These are phyloP conservation scores for Samsoniella hepiali DNA, from an alignment of 2,329 filamentous ascomycete genomes.

Conservation along the genomic window DNA sequence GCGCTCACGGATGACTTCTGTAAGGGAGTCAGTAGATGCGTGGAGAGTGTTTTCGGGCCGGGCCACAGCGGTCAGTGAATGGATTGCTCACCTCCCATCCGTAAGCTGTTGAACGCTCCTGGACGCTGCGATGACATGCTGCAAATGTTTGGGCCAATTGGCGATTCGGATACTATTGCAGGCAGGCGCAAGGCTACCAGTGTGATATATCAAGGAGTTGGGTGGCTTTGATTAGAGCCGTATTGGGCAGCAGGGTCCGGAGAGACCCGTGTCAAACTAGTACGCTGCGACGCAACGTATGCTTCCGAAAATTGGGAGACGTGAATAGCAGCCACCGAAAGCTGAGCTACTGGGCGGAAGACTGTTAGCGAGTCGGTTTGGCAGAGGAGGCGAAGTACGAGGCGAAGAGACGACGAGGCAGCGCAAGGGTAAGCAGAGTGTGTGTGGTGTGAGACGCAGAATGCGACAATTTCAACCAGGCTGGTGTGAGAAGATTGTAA, in stretches of 20 bases:
- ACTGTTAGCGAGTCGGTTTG: constrained; percentile 3
- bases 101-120: constrained; percentile 79
- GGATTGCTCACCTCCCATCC: constrained; percentile 82
- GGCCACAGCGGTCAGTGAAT: constrained; percentile 11
- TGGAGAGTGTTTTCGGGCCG: neutral
- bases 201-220: constrained; percentile 28
- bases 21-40: constrained; percentile 27
- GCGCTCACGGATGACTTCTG: constrained; percentile 97
- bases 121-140: constrained; percentile 87
- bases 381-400: neutral
- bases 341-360: neutral
- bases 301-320: constrained; percentile 3
- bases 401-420: neutral
- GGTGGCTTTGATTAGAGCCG: constrained; percentile 32
- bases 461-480: neutral
- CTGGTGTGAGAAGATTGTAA: neutral
- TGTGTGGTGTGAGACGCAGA: neutral
- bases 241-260: constrained; percentile 33
- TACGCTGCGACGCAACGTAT: constrained; percentile 13
- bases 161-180: constrained; percentile 12
- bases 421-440: neutral
- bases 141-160: constrained; percentile 19
- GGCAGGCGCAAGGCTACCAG: constrained; percentile 13
- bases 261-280: constrained; percentile 5
- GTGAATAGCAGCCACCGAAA: neutral